These are phyloP conservation scores for Circinella umbellata DNA, from an alignment of 371 early-diverging fungal species.

Conservation along the genomic window DNA sequence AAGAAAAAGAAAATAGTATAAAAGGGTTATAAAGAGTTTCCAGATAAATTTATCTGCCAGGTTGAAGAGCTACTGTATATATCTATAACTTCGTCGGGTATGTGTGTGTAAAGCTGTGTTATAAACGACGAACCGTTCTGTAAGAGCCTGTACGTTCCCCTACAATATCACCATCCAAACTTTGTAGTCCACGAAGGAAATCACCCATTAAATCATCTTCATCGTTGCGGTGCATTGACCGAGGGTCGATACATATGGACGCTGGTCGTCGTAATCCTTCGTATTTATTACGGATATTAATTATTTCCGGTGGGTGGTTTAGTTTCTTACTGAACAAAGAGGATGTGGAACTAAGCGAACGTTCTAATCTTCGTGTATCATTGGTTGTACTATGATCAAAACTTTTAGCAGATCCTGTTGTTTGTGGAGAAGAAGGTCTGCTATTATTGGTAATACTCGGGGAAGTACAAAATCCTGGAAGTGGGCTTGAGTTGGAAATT, in stretches of 20 bases:
- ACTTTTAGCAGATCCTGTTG: constrained; percentile 30
- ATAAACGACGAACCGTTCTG: constrained; percentile 30
- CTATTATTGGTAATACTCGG: constrained; percentile 14
- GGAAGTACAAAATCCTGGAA: constrained; percentile 17
- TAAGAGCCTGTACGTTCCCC: constrained; percentile 44
- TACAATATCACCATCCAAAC: constrained; percentile 47
- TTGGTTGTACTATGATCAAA: constrained; percentile 20
- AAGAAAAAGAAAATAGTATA: too few relatives aligned
- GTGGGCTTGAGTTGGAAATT: constrained; percentile 45
- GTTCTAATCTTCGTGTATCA: constrained; percentile 32
- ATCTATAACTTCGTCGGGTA: too few relatives aligned
- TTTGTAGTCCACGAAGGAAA: constrained; percentile 45
- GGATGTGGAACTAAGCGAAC: constrained; percentile 27
- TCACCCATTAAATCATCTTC: constrained; percentile 46
- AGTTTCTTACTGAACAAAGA: constrained; percentile 17
- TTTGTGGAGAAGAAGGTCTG: constrained; percentile 26
- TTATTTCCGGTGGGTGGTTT: constrained; percentile 26
- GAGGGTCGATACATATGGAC: constrained; percentile 47
- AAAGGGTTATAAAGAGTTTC: too few relatives aligned
- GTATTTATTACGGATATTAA: constrained; percentile 26
- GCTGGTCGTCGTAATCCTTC: constrained; percentile 36
- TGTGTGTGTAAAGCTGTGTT: neutral
- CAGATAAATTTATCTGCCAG: too few relatives aligned
- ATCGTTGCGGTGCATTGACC: constrained; percentile 31
- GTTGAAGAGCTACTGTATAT: too few relatives aligned